These are phyloP conservation scores for Yarrowia keelungensis DNA, from an alignment of 805 yeast genomes.

Conservation along the genomic window DNA sequence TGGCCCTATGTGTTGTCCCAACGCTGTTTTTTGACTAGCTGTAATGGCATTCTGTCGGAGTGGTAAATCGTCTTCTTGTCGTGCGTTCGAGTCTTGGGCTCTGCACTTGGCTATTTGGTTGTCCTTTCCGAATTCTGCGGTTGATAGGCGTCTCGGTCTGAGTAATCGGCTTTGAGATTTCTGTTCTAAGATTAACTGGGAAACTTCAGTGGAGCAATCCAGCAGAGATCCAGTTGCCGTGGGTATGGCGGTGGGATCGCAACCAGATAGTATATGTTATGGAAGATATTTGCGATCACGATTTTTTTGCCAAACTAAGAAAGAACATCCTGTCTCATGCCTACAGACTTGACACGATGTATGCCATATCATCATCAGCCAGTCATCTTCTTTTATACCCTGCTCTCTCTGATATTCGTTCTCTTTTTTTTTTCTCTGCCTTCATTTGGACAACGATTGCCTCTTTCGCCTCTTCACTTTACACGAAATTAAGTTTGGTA, in stretches of 20 bases:
- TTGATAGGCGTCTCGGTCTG: conserved; percentile 39
- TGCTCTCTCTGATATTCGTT: too few relatives aligned
- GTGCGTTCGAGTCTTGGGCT: conserved; percentile 68
- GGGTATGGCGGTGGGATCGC: conserved; percentile 40
- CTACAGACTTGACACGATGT: too few relatives aligned
- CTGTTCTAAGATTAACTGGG: conserved; percentile 38
- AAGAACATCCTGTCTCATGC: too few relatives aligned
- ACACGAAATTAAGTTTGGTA: not conserved
- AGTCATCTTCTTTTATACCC: too few relatives aligned
- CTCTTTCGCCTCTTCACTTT: too few relatives aligned
- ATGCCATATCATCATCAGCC: too few relatives aligned
- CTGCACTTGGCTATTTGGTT: conserved; percentile 37
- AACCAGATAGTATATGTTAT: conserved; percentile 32
- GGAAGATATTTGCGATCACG: conserved; percentile 26
- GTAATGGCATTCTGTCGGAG: conserved; percentile 86
- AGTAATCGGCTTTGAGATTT: conserved; percentile 39
- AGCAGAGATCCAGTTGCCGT: conserved; percentile 40
- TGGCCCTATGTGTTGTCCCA: not conserved
- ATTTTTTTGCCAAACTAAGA: not conserved
- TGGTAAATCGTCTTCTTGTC: conserved; percentile 95
- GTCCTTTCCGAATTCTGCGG: conserved; percentile 40
- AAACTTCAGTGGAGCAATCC: conserved; percentile 39
- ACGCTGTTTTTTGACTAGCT: not conserved
- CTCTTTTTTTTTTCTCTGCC: too few relatives aligned
- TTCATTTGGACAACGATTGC: too few relatives aligned